These are phyloP conservation scores for Gastrolobium bilobum DNA, from an alignment of 306 rosid species.

Conservation along the genomic window DNA sequence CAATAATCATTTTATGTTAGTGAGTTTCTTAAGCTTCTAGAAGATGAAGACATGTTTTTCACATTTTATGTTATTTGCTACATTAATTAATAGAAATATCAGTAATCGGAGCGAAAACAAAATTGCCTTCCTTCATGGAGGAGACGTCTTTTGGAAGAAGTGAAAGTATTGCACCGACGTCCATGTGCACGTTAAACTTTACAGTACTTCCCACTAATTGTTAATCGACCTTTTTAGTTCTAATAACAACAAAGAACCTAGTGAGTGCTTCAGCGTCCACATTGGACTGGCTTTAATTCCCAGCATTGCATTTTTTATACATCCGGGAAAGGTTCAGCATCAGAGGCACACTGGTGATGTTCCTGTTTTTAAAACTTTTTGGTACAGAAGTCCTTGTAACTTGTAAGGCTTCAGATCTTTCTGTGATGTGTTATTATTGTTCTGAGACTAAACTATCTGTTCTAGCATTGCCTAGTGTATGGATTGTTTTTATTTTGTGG, in stretches of 20 bases:
- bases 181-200: no score
- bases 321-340: no score
- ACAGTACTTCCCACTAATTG: no score
- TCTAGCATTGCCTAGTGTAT: neutral
- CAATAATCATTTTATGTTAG: neutral
- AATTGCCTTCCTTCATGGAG: neutral
- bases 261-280: no score
- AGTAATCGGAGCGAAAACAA: neutral
- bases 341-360: neutral
- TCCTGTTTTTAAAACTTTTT: neutral
- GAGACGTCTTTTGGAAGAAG: neutral
- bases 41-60: neutral
- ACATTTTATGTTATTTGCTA: neutral
- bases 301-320: no score
- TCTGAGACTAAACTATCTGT: neutral
- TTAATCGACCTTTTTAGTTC: no score
- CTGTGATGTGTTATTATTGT: neutral
- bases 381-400: neutral
- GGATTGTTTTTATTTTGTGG: neutral
- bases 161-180: no score
- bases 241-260: no score
- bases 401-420: neutral
- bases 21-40: neutral
- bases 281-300: no score
- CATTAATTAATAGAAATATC: neutral